These are phyloP conservation scores for Tricholoma terreum DNA, from an alignment of 768 basidiomycete genomes.

Conservation along the genomic window DNA sequence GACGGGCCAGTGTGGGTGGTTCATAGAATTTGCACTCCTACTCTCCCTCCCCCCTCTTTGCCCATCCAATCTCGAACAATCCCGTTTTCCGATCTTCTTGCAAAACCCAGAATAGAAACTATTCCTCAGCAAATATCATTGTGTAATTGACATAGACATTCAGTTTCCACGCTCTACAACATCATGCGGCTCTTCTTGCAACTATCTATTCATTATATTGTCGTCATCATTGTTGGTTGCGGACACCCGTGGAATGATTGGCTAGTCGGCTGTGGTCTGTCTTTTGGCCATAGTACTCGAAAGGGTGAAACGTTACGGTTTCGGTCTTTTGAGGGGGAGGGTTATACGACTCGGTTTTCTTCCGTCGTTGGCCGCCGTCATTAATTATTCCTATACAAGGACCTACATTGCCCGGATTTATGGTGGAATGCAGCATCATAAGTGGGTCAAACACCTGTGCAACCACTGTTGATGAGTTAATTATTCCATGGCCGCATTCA, in stretches of 20 bases:
- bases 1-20: constrained; percentile 32
- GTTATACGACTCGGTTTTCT: background rate
- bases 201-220: background rate
- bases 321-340: background rate
- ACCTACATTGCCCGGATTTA: background rate
- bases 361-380: background rate
- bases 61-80: background rate
- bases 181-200: background rate
- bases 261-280: constrained; percentile 3
- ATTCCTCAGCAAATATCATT: background rate
- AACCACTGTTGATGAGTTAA: too few relatives aligned
- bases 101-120: background rate
- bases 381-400: constrained; percentile 1
- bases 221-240: constrained; percentile 1
- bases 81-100: constrained; percentile 1
- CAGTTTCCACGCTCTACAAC: background rate
- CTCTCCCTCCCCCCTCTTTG: background rate
- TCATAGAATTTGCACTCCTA: background rate
- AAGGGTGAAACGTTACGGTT: background rate
- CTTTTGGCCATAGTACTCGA: background rate
- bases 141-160: constrained; percentile 8
- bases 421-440: too few relatives aligned
- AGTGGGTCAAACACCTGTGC: too few relatives aligned
- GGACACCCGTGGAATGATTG: background rate
- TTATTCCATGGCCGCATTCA: too few relatives aligned